phyloP scores from a whole-genome alignment of 768 basidiomycete species.

The Serendipita indica region DNA sequence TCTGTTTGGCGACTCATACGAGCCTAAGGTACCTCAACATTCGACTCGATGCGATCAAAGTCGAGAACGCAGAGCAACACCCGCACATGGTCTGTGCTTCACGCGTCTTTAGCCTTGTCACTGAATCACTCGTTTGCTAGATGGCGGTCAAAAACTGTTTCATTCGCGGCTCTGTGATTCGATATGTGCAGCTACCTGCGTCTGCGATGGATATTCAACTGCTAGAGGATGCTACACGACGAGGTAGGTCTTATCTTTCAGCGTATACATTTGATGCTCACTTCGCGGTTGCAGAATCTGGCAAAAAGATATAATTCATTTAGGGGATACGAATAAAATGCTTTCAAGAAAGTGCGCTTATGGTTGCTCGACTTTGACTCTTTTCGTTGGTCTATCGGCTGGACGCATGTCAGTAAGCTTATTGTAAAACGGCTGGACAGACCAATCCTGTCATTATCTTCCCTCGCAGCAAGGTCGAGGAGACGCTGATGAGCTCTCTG shows the following conservation, averaged over 20 bases:
- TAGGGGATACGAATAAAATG: background rate
- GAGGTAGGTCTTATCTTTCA: constrained; percentile 45
- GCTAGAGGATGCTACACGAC: constrained; percentile 87
- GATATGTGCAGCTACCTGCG: constrained; percentile 89
- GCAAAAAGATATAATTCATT: background rate
- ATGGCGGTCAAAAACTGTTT: constrained; percentile 99
- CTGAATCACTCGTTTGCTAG: constrained; percentile 27
- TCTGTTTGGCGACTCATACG: too few relatives aligned
- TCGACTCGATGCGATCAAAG: constrained; percentile 83
- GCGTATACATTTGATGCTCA: background rate
- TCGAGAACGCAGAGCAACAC: constrained; percentile 81
- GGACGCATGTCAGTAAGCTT: too few relatives aligned
- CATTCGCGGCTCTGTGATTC: constrained; percentile 94
- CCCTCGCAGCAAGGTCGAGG: background rate
- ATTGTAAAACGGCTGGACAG: too few relatives aligned
- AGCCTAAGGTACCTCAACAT: constrained; percentile 87
- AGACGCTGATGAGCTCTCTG: too few relatives aligned
- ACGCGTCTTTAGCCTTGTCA: background rate
- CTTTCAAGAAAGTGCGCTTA: background rate
- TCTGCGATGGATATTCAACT: constrained; percentile 90
- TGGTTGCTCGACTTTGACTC: background rate
- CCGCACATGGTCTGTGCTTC: constrained; percentile 76
- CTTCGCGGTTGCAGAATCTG: background rate
- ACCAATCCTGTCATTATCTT: too few relatives aligned
- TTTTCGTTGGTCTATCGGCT: background rate